phyloP scores from a whole-genome alignment of 2,329 filamentous ascomycete species.

The Zymoseptoria brevis region DNA sequence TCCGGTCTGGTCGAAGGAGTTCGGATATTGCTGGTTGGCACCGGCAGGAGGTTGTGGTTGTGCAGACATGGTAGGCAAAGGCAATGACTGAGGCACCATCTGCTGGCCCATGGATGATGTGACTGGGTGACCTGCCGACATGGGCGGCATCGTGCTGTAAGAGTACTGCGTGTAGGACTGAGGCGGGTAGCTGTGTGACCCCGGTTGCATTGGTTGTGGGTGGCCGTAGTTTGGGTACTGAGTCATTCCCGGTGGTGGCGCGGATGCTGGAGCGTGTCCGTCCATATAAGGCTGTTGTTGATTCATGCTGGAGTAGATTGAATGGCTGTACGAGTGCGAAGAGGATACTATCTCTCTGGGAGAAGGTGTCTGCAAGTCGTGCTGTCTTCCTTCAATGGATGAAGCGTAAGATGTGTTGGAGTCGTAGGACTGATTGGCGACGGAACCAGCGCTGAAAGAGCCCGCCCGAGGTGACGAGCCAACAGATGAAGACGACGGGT shows the following conservation, averaged over 20 bases:
- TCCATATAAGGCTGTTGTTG: constrained; percentile 76
- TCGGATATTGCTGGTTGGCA: constrained; percentile 18
- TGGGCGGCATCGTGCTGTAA: constrained; percentile 71
- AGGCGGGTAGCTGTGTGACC: constrained; percentile 46
- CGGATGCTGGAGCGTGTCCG: constrained; percentile 54
- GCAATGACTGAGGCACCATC: constrained; percentile 63
- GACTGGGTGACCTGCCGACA: constrained; percentile 59
- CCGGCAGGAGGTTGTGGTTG: constrained; percentile 15
- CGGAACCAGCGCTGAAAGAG: constrained; percentile 57
- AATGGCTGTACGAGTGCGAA: constrained; percentile 10
- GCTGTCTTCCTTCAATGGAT: constrained; percentile 40
- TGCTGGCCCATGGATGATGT: constrained; percentile 60
- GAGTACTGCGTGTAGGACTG: constrained; percentile 63
- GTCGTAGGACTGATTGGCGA: constrained; percentile 36
- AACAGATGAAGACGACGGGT: constrained; percentile 57
- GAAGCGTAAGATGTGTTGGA: constrained; percentile 51
- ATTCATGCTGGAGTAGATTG: constrained; percentile 61
- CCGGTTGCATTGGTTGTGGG: constrained; percentile 50
- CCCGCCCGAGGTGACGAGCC: constrained; percentile 68
- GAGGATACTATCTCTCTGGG: constrained; percentile 45
- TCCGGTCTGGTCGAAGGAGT: constrained; percentile 73
- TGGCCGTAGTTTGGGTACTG: constrained; percentile 64
- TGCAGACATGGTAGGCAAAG: constrained; percentile 36
- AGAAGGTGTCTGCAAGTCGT: constrained; percentile 64
- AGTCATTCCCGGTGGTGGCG: constrained; percentile 62